Evolutionary conservation across 495 filamentous ascomycete species (phyloP).

Genomic region (Aspergillus haitiensis): DNA sequence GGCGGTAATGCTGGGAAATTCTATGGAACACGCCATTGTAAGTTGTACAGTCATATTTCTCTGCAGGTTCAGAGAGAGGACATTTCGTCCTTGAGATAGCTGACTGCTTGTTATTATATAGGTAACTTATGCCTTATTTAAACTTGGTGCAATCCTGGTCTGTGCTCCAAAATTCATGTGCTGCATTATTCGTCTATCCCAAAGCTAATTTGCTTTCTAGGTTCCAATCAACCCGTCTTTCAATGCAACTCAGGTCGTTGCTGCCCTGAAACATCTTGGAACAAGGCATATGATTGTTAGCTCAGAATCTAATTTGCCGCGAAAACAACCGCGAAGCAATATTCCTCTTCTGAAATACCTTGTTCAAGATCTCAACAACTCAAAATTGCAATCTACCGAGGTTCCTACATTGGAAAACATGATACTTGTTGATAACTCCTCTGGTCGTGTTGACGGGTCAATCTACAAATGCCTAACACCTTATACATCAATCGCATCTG

Average conservation of each 20-base stretch:
- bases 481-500: slow-evolving; percentile 49
- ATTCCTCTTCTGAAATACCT: slow-evolving; percentile 64
- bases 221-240: slow-evolving; percentile 92
- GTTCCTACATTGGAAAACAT: slow-evolving; percentile 71
- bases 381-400: slow-evolving; percentile 58
- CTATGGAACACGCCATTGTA: slow-evolving; percentile 75
- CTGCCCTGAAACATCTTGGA: slow-evolving; percentile 75
- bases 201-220: slow-evolving; percentile 30
- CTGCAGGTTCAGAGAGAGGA: neutral
- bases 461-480: slow-evolving; percentile 50
- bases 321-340: slow-evolving; percentile 79
- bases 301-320: slow-evolving; percentile 79
- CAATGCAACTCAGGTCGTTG: slow-evolving; percentile 72
- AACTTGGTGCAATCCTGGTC: slow-evolving; percentile 86
- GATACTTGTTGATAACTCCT: slow-evolving; percentile 79
- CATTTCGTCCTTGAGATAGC: neutral
- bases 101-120: slow-evolving; percentile 24
- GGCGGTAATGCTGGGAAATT: slow-evolving; percentile 83
- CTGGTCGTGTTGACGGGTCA: slow-evolving; percentile 53
- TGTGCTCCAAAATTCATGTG: slow-evolving; percentile 15
- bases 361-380: slow-evolving; percentile 55
- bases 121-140: slow-evolving; percentile 85
- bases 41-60: slow-evolving; percentile 16
- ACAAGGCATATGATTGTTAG: slow-evolving; percentile 79
- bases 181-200: neutral